These are phyloP conservation scores for Backusella australiensis DNA, from an alignment of 192 early-diverging fungal species.

Conservation along the genomic window DNA sequence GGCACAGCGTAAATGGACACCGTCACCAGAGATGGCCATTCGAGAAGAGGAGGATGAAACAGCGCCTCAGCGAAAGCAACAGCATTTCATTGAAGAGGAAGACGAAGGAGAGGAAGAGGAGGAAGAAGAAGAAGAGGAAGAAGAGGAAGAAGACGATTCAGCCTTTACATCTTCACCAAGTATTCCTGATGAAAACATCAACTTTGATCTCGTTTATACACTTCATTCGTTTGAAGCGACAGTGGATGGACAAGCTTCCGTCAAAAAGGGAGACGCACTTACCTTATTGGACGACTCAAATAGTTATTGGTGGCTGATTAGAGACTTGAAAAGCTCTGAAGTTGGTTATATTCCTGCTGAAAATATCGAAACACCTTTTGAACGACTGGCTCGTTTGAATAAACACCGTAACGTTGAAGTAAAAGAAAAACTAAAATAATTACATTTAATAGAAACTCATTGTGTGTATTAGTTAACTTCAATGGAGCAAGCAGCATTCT, in stretches of 20 bases:
- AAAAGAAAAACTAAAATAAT: background rate
- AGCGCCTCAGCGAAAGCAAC: background rate
- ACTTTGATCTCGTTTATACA: constrained; percentile 75
- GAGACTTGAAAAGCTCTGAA: constrained; percentile 57
- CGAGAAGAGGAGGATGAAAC: constrained; percentile 8
- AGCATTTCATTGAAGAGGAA: constrained; percentile 24
- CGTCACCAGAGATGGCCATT: constrained; percentile 11
- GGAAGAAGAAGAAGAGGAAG: constrained; percentile 29
- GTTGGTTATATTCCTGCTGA: constrained; percentile 87
- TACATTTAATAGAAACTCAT: background rate
- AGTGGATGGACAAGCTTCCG: constrained; percentile 77
- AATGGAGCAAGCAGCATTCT: constrained; percentile 41
- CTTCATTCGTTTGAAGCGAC: constrained; percentile 79
- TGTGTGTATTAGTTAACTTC: constrained; percentile 53
- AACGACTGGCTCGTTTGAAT: constrained; percentile 74
- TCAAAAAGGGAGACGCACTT: constrained; percentile 68
- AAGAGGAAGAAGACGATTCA: constrained; percentile 35
- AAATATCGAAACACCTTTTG: constrained; percentile 79
- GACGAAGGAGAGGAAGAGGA: constrained; percentile 34
- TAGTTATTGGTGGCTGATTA: constrained; percentile 75
- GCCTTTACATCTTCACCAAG: constrained; percentile 40
- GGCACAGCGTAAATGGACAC: constrained; percentile 6
- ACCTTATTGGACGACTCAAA: constrained; percentile 77
- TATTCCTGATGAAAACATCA: constrained; percentile 59
- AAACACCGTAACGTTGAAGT: constrained; percentile 66